These are phyloP conservation scores for Mucor plumbeus DNA, from an alignment of 371 early-diverging fungal genomes.

Conservation along the genomic window DNA sequence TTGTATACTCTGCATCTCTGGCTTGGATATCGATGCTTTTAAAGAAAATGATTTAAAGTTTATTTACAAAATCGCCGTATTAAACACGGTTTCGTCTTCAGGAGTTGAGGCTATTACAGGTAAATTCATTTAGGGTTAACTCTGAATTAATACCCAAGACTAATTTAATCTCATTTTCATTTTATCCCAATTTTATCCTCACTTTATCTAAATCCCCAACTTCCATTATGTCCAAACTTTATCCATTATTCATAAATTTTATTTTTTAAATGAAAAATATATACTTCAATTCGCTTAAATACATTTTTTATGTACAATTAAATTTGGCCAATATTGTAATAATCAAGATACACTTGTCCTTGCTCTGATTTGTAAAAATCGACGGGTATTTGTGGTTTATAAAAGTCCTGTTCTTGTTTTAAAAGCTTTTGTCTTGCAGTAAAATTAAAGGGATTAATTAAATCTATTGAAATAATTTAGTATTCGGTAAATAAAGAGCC, in stretches of 20 bases:
- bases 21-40: no score
- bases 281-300: not conserved
- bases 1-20: no score
- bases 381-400: not conserved
- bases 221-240: no score
- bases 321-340: not conserved
- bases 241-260: not conserved
- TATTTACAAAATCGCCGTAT: no score
- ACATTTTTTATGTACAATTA: not conserved
- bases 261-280: not conserved
- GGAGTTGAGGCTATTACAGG: no score
- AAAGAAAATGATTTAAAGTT: no score
- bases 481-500: not conserved
- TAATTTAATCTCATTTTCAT: no score
- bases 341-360: conserved; percentile 2
- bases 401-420: not conserved
- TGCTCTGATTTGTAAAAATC: not conserved
- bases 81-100: no score
- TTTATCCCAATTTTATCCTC: no score
- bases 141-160: no score
- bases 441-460: not conserved
- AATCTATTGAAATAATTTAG: not conserved
- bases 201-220: no score
- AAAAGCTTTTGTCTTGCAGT: not conserved
- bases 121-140: no score